Conservation (phyloP, 495 filamentous ascomycete genomes). For the Chaetomidium leptoderma region DNA sequence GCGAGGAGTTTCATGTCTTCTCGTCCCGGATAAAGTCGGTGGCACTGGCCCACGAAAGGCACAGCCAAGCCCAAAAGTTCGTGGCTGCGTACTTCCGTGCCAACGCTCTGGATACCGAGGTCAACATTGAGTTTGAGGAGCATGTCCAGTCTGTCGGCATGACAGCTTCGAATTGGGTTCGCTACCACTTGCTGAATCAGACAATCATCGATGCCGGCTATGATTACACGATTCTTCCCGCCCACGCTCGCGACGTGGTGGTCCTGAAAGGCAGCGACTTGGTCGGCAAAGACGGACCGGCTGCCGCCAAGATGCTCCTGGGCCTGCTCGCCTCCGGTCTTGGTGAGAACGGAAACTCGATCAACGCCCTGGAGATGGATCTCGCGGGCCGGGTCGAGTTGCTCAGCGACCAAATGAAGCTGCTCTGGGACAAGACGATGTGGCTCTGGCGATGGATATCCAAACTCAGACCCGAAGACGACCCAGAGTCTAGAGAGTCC, state of each 20-base stretch:
- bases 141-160: constrained; percentile 11
- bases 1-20: constrained; percentile 29
- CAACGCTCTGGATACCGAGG: constrained; percentile 26
- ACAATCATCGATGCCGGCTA: constrained; percentile 14
- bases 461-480: neutral
- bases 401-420: constrained; percentile 13
- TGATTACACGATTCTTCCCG: constrained; percentile 11
- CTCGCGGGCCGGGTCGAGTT: neutral
- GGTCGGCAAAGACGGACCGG: neutral
- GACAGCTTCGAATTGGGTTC: neutral
- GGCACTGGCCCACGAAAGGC: constrained; percentile 29
- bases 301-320: constrained; percentile 11
- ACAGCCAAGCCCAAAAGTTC: constrained; percentile 30
- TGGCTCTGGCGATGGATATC: constrained; percentile 13
- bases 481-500: neutral
- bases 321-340: constrained; percentile 14
- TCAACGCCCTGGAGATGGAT: neutral
- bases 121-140: constrained; percentile 2
- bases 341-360: neutral
- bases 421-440: constrained; percentile 19
- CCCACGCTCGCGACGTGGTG: constrained; percentile 8
- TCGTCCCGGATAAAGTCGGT: constrained; percentile 28
- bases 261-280: neutral
- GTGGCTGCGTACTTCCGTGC: constrained; percentile 30
- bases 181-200: constrained; percentile 16